Conservation (phyloP, 257 asterid genomes). For the Gynochthodes officinalis region DNA sequence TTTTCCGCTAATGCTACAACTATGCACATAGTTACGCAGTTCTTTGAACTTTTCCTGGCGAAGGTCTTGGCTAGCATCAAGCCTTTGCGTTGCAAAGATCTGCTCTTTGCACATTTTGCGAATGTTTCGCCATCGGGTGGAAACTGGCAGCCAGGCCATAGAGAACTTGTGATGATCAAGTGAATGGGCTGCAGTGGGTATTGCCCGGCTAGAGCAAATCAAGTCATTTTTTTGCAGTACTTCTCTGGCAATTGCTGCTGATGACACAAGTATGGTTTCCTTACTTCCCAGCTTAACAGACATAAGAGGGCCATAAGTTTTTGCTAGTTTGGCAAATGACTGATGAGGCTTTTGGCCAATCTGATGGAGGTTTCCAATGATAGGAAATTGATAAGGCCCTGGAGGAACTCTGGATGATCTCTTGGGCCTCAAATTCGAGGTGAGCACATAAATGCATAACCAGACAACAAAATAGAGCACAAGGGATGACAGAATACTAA, state of each 20-base stretch:
- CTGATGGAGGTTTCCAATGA: constrained; percentile 20
- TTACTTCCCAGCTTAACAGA: constrained; percentile 26
- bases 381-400: constrained; percentile 16
- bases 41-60: constrained; percentile 26
- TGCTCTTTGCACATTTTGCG: constrained; percentile 24
- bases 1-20: not conserved
- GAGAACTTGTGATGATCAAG: constrained; percentile 14
- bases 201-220: constrained; percentile 6
- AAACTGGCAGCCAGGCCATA: constrained; percentile 3
- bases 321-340: constrained; percentile 17
- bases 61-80: constrained; percentile 21
- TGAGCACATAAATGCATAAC: not conserved
- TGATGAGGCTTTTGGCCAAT: constrained; percentile 21
- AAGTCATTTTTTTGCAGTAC: constrained; percentile 27
- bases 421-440: constrained; percentile 1
- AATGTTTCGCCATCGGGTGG: constrained; percentile 21
- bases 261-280: constrained; percentile 23
- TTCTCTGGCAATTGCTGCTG: constrained; percentile 20
- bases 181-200: not conserved
- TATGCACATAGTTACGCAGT: constrained; percentile 2
- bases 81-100: constrained; percentile 4
- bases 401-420: constrained; percentile 14
- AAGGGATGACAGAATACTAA: not conserved
- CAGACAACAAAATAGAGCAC: too few species aligned
- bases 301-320: constrained; percentile 37